phyloP scores from a whole-genome alignment of 768 basidiomycete species.

The Tricholoma saponaceum region DNA sequence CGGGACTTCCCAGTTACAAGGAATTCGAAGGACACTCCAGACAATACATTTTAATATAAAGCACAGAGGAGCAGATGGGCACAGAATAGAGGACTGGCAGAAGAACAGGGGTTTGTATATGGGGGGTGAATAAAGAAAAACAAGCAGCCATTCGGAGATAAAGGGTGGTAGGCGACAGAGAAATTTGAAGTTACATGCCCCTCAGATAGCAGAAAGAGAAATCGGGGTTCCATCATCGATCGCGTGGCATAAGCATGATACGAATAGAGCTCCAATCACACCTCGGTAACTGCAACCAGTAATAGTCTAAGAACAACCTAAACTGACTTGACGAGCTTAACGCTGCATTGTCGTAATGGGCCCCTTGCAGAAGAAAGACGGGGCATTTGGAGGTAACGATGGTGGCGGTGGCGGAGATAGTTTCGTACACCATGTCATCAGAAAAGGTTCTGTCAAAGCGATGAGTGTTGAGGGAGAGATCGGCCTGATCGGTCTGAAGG shows the following conservation, averaged over 20 bases:
- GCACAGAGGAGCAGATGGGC: too few species aligned
- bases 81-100: too few species aligned
- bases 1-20: too few species aligned
- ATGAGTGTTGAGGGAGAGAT: conserved; percentile 37
- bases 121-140: neutral
- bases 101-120: neutral
- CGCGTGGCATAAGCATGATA: neutral
- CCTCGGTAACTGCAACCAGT: neutral
- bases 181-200: neutral
- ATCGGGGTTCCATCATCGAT: neutral
- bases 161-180: neutral
- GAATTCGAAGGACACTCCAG: too few species aligned
- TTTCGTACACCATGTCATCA: conserved; percentile 34
- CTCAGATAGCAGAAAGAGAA: neutral
- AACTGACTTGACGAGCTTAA: neutral
- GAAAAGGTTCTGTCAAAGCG: conserved; percentile 38
- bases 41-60: too few species aligned
- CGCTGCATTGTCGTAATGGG: neutral
- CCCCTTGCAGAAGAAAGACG: neutral
- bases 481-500: conserved; percentile 19
- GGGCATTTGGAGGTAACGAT: neutral
- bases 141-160: too few species aligned
- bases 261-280: neutral
- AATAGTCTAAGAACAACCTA: neutral
- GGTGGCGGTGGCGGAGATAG: neutral